These are phyloP conservation scores for Terana coerulea DNA, from an alignment of 768 basidiomycete species.

Conservation along the genomic window DNA sequence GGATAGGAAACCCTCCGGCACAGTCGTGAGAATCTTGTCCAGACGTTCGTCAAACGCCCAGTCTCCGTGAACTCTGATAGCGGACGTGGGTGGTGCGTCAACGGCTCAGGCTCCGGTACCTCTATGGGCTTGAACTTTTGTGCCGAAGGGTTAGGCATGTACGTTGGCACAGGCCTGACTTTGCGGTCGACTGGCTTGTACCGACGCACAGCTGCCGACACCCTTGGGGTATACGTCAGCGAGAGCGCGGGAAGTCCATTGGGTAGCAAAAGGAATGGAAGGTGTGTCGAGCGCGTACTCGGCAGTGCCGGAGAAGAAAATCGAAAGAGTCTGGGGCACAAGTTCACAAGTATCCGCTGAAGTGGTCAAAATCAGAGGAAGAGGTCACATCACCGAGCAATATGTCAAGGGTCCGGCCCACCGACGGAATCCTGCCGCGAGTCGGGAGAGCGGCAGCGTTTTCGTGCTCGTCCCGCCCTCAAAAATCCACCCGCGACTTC, in stretches of 20 bases:
- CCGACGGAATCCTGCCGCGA: background rate
- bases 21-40: slow-evolving; percentile 14
- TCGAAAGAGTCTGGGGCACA: background rate
- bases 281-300: background rate
- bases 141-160: slow-evolving; percentile 20
- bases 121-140: slow-evolving; percentile 16
- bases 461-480: background rate
- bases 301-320: background rate
- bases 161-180: slow-evolving; percentile 24
- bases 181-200: slow-evolving; percentile 29
- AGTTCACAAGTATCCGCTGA: no score
- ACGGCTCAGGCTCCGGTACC: background rate
- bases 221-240: background rate
- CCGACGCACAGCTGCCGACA: background rate
- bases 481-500: background rate
- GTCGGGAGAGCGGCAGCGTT: background rate
- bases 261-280: background rate
- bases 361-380: background rate
- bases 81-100: slow-evolving; percentile 13
- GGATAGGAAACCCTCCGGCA: slow-evolving; percentile 11
- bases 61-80: slow-evolving; percentile 1
- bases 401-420: background rate
- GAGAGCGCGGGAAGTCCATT: slow-evolving; percentile 4
- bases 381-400: background rate
- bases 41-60: slow-evolving; percentile 13